Percentiles rank a stretch among this genome's conserved stretches.
These are phyloP conservation scores for Phytophthora sansomeana DNA, from an alignment of 352 stramenopile genomes.

Conservation along the genomic window DNA sequence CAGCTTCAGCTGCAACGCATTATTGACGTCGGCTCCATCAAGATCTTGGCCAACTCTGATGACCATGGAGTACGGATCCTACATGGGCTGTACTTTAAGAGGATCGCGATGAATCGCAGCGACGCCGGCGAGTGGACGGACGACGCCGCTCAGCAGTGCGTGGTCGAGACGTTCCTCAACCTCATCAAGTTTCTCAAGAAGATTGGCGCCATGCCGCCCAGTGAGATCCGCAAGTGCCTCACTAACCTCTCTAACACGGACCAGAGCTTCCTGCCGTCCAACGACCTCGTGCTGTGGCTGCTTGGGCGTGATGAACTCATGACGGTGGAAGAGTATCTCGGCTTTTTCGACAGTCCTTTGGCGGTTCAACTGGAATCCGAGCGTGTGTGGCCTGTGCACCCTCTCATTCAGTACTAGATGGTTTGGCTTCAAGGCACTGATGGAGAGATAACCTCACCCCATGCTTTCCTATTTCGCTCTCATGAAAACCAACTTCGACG, in stretches of 20 bases:
- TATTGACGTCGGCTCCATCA: slow-evolving; percentile 51
- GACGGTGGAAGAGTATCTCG: slow-evolving; percentile 63
- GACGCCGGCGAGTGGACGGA: slow-evolving; percentile 53
- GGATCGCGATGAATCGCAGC: slow-evolving; percentile 48
- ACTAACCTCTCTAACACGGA: slow-evolving; percentile 70
- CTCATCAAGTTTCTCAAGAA: slow-evolving; percentile 72
- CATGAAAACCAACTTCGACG: no score
- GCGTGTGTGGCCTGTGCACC: slow-evolving; percentile 78
- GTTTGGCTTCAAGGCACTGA: no score
- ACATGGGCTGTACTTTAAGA: slow-evolving; percentile 75
- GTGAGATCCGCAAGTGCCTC: slow-evolving; percentile 65
- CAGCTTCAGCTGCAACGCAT: slow-evolving; percentile 49
- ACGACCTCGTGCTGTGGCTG: slow-evolving; percentile 65
- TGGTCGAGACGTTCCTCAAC: slow-evolving; percentile 60
- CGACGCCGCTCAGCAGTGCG: slow-evolving; percentile 50
- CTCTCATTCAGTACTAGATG: slow-evolving; percentile 69
- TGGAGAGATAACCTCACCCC: no score
- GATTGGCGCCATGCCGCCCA: slow-evolving; percentile 55
- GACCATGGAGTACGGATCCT: slow-evolving; percentile 58
- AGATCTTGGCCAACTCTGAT: slow-evolving; percentile 71
- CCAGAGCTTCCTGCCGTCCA: slow-evolving; percentile 65
- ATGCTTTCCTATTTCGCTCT: no score
- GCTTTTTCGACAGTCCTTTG: slow-evolving; percentile 51
- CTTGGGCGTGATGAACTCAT: slow-evolving; percentile 69
- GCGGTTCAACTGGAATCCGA: slow-evolving; percentile 69